These are phyloP conservation scores for Alternaria sp. DNA, from an alignment of 2,329 filamentous ascomycete species.

Conservation along the genomic window DNA sequence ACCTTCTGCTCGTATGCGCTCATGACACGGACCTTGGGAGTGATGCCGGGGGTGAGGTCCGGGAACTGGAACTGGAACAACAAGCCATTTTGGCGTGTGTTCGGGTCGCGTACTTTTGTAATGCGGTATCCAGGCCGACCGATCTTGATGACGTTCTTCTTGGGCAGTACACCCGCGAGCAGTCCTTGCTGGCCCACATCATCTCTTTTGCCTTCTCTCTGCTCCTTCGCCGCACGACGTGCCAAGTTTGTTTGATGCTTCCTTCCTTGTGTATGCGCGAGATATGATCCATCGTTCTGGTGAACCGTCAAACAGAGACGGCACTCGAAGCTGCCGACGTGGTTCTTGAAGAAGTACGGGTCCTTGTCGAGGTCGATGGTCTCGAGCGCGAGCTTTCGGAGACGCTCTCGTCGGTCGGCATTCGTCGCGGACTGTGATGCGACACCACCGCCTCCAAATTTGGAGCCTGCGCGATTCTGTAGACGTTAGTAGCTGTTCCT, in stretches of 20 bases:
- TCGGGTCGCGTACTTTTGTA: slow-evolving; percentile 89
- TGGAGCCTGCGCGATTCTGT: slow-evolving; percentile 92
- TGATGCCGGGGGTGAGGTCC: slow-evolving; percentile 77
- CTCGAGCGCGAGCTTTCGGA: slow-evolving; percentile 97
- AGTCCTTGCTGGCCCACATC: slow-evolving; percentile 76
- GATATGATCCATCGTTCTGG: slow-evolving; percentile 98
- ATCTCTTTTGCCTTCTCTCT: slow-evolving; percentile 80
- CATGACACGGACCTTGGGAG: slow-evolving; percentile 93
- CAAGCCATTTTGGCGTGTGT: slow-evolving; percentile 85
- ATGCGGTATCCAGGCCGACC: slow-evolving; percentile 97
- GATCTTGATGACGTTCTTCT: slow-evolving; percentile 90
- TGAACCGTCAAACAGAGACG: slow-evolving; percentile 96
- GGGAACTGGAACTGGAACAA: slow-evolving; percentile 98
- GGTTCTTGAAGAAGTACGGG: slow-evolving; percentile 99
- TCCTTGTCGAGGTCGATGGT: slow-evolving; percentile 99
- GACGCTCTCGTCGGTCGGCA: slow-evolving; percentile 93
- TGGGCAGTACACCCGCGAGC: slow-evolving; percentile 69
- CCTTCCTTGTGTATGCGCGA: slow-evolving; percentile 96
- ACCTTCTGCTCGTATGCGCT: slow-evolving; percentile 95
- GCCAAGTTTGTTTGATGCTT: slow-evolving; percentile 99
- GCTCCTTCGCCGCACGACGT: slow-evolving; percentile 91
- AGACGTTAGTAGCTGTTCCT: slow-evolving; percentile 20
- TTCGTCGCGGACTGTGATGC: slow-evolving; percentile 93
- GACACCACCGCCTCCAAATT: slow-evolving; percentile 96
- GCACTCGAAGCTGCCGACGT: slow-evolving; percentile 97